Evolutionary conservation across 23 red algal genomes (phyloP).

Genomic region (Gracilaria caudata): DNA sequence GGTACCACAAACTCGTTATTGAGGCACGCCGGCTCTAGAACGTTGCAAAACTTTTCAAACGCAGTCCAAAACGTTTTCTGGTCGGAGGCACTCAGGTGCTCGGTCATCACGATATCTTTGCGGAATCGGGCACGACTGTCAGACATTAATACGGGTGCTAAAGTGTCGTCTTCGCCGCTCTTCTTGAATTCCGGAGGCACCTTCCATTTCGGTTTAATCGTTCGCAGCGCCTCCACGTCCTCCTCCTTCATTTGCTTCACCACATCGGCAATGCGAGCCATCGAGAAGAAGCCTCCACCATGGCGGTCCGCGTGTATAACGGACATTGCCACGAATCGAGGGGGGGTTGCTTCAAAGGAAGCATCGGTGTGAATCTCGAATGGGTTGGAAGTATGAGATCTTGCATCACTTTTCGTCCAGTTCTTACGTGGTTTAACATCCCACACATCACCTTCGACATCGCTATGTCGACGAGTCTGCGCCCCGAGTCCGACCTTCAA

Average conservation of each 20-base stretch:
- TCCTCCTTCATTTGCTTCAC: background rate
- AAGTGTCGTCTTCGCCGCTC: background rate
- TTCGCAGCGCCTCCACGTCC: background rate
- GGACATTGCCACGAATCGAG: slow-evolving; percentile 16
- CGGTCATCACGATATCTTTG: background rate
- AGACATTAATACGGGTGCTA: background rate
- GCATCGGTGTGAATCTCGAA: slow-evolving; percentile 26
- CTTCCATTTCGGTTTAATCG: background rate
- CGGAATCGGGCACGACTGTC: slow-evolving; percentile 4
- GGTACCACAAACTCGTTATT: slow-evolving; percentile 1
- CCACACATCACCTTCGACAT: too few species aligned
- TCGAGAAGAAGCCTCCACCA: slow-evolving; percentile 13
- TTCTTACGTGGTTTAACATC: too few species aligned
- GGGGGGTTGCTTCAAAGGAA: background rate
- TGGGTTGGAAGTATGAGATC: background rate
- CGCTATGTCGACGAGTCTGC: too few species aligned
- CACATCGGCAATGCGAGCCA: slow-evolving; percentile 1
- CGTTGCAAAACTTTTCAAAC: slow-evolving; percentile 3
- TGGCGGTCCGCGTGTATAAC: background rate
- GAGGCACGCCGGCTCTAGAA: background rate
- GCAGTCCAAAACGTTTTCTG: background rate
- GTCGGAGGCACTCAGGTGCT: slow-evolving; percentile 6
- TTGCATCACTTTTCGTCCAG: background rate
- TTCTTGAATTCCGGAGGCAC: background rate
- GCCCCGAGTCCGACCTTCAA: too few species aligned